Conservation (phyloP, 768 basidiomycete species). For the Boletus rubescentipes region DNA sequence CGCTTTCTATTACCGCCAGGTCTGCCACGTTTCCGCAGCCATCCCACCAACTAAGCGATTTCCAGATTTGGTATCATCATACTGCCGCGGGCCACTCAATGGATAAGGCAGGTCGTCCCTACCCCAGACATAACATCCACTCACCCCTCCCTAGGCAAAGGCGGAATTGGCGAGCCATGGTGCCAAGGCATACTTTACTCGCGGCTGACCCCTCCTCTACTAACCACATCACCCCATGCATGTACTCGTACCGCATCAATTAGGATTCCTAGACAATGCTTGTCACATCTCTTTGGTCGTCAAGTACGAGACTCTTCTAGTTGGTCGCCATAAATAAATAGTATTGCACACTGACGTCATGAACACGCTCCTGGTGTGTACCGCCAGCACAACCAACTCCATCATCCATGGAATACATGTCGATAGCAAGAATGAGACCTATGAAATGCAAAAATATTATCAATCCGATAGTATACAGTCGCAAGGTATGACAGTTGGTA, state of each 20-base stretch:
- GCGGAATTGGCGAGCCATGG: slow-evolving; percentile 80
- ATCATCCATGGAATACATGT: slow-evolving; percentile 4
- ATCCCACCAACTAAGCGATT: slow-evolving; percentile 6
- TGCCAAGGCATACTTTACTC: slow-evolving; percentile 84
- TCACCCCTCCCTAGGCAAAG: slow-evolving; percentile 59
- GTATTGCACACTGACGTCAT: slow-evolving; percentile 13
- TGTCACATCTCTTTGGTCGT: background rate
- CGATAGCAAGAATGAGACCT: slow-evolving; percentile 11
- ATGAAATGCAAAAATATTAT: slow-evolving; percentile 87
- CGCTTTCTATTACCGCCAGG: slow-evolving; percentile 78
- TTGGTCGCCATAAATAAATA: slow-evolving; percentile 12
- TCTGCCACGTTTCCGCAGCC: slow-evolving; percentile 33
- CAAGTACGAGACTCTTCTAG: slow-evolving; percentile 1
- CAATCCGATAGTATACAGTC: slow-evolving; percentile 48
- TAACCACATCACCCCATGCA: slow-evolving; percentile 10
- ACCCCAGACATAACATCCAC: background rate
- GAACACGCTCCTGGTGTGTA: slow-evolving; percentile 1
- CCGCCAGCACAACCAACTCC: background rate
- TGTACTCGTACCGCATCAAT: slow-evolving; percentile 20
- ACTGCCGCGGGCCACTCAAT: slow-evolving; percentile 84
- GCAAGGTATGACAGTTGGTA: slow-evolving; percentile 14
- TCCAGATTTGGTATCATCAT: slow-evolving; percentile 75
- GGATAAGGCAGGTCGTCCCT: slow-evolving; percentile 60
- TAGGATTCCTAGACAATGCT: slow-evolving; percentile 1
- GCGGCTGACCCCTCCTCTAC: slow-evolving; percentile 50